Percentiles rank a stretch among this genome's conserved stretches.
phyloP scores from a whole-genome alignment of 345 rosid genomes.

The Hibiscus trionum region DNA sequence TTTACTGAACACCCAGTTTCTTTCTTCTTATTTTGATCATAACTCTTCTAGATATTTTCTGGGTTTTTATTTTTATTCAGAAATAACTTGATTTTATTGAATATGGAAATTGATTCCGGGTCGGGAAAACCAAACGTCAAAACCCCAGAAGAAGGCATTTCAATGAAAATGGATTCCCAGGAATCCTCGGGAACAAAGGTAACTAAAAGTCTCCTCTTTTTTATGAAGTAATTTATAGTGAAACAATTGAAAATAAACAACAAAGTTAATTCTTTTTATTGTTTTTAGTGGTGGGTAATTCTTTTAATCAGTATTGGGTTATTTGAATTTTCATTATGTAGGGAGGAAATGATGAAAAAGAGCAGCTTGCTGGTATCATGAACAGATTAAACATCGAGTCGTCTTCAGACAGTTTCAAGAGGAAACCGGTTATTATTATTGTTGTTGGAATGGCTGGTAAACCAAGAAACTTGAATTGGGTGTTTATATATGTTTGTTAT shows the following conservation, averaged over 20 bases:
- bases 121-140: constrained; percentile 15
- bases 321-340: constrained; percentile 10
- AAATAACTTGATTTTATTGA: background rate
- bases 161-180: constrained; percentile 41
- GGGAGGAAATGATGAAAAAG: constrained; percentile 32
- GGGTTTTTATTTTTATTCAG: background rate
- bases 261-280: no score
- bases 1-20: background rate
- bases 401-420: constrained; percentile 46
- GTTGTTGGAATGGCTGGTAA: constrained; percentile 43
- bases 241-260: background rate
- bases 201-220: background rate
- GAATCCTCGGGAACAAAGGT: constrained; percentile 19
- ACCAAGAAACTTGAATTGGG: no score
- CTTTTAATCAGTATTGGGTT: background rate
- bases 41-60: background rate
- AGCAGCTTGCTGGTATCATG: constrained; percentile 47
- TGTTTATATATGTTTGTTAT: background rate
- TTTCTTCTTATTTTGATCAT: background rate
- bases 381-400: constrained; percentile 43
- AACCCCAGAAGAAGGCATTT: constrained; percentile 23
- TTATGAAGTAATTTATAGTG: background rate
- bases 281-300: background rate
- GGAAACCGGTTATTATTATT: constrained; percentile 60
- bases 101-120: constrained; percentile 44